Evolutionary conservation across 148 eudicot genomes (phyloP).

Genomic region (Silene conica): DNA sequence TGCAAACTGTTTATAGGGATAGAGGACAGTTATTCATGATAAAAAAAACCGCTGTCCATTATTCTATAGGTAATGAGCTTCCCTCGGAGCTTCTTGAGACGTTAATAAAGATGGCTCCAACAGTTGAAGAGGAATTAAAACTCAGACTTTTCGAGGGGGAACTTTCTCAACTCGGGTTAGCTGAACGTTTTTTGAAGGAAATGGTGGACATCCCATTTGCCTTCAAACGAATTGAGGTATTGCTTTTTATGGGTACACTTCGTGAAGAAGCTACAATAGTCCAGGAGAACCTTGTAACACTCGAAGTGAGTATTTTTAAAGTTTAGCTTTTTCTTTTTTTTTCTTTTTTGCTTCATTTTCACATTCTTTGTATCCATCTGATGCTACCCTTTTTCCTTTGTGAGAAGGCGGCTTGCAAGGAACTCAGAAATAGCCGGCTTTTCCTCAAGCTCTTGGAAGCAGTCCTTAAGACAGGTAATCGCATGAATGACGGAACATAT

Average conservation of each 20-base stretch:
- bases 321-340: background rate
- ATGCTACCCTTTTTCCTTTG: background rate
- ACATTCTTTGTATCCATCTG: constrained; percentile 1
- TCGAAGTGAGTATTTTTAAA: constrained; percentile 42
- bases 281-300: constrained; percentile 48
- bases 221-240: constrained; percentile 54
- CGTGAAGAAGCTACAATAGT: constrained; percentile 51
- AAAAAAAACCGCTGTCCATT: too few species aligned
- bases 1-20: too few species aligned
- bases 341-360: background rate
- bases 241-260: constrained; percentile 60
- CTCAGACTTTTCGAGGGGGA: constrained; percentile 56
- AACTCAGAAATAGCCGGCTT: constrained; percentile 57
- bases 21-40: too few species aligned
- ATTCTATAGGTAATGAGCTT: constrained; percentile 48
- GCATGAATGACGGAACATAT: constrained; percentile 75
- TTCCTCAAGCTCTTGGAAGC: constrained; percentile 83
- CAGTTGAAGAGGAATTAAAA: constrained; percentile 68
- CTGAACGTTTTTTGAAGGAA: constrained; percentile 72
- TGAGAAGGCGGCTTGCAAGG: constrained; percentile 67
- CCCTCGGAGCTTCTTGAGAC: constrained; percentile 69
- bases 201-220: constrained; percentile 72
- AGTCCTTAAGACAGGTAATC: constrained; percentile 77
- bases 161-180: constrained; percentile 65
- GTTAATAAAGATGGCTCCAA: constrained; percentile 80